Evolutionary conservation across 768 basidiomycete genomes (phyloP), one percentile per base, ranked within the genome.

Genomic region (Epithele typhae): DNA sequence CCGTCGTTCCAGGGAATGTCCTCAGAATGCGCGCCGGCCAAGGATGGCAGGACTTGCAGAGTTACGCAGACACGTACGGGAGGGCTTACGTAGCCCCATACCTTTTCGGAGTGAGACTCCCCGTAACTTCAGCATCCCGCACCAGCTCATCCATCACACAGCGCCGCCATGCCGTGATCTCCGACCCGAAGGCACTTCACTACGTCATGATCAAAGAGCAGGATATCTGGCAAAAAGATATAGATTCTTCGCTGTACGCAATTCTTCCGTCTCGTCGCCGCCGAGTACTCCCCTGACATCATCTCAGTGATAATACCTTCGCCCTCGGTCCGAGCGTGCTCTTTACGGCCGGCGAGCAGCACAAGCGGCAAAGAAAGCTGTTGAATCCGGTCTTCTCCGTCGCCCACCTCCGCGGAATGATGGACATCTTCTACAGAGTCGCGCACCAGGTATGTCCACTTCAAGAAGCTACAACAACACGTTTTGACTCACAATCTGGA

Each of bases 141-240:
- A n/a, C n/a, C n/a, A n/a, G n/a, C n/a, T n/a, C n/a, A n/a, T n/a
- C n/a, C n/a, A n/a, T n/a, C n/a, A n/a, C n/a, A n/a, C n/a, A n/a
- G n/a, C n/a, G n/a, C n/a, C 70, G 73, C 45, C 70, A 74, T 55
- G 59, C 78, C 2, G 75, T 75, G 45, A 61, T 78, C 64, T 25
- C 45, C 19, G 77, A 79, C 53, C 74, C 77, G 2, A 64, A 58
- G 19, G 77, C 77, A 2, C 56, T 79, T 19, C 72, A 75, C 32
- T 69, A 64, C 24, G 70, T 78, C 22, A 51, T 76, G 5, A 39
- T 71, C 15, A 77, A 74, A 50, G 77, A 78, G 33, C 70, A 71
- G 47, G 68, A 73, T 36, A 62, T 64, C 8, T 77, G 69, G 46
- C 45, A 40, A 3, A 45, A 49, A 11, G 32, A 21, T 15, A 5